phyloP scores from a whole-genome alignment of 2,329 filamentous ascomycete species.

The Penicillium sp. region DNA sequence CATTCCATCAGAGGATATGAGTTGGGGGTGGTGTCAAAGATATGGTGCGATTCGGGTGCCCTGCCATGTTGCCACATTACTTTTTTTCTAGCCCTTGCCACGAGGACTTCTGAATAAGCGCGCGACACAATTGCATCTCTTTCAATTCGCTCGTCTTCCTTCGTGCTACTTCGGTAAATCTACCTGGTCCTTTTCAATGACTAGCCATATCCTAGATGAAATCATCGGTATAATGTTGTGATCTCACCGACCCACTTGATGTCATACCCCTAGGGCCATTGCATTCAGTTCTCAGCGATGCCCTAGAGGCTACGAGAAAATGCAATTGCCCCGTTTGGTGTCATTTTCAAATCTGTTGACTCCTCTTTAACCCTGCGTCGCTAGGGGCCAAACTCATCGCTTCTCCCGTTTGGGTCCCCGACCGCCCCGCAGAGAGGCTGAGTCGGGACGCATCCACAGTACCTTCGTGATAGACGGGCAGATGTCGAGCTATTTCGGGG shows the following conservation, averaged over 20 bases:
- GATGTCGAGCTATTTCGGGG: no score
- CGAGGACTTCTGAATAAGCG: background rate
- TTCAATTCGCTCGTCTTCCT: background rate
- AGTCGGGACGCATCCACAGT: background rate
- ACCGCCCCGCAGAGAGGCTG: conserved; percentile 11
- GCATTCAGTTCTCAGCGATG: background rate
- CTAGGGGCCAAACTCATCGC: background rate
- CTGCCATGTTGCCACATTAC: background rate
- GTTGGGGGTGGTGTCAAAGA: background rate
- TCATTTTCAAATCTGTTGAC: background rate
- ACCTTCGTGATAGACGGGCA: no score
- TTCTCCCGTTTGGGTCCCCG: conserved; percentile 14
- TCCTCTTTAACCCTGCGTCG: background rate
- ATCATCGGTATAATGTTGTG: background rate
- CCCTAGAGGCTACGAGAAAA: background rate
- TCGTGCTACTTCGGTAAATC: background rate
- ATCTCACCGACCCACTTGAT: conserved; percentile 20
- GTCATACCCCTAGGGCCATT: conserved; percentile 11
- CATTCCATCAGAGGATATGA: background rate
- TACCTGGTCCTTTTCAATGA: background rate
- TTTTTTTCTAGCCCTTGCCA: background rate
- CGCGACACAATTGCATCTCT: background rate
- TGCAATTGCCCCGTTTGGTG: background rate
- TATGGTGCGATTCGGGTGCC: background rate
- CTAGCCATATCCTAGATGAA: background rate